Evolutionary conservation across 768 basidiomycete species (phyloP), one percentile per base, ranked within the genome.

Genomic region (Hericium alpestre): DNA sequence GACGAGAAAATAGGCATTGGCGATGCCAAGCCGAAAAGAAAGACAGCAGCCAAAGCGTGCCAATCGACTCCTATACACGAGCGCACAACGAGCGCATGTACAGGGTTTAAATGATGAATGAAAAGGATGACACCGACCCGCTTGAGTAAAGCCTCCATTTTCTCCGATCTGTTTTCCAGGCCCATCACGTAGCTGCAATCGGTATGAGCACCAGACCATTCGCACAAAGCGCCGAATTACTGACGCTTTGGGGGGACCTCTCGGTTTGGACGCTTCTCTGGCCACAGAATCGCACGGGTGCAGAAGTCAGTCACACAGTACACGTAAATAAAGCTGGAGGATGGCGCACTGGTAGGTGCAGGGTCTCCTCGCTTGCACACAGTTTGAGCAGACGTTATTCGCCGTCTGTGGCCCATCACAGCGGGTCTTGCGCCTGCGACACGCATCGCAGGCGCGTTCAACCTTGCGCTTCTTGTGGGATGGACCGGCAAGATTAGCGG

Each of bases 241-340:
- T 63, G 56, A 73, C 68, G 71, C 70, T 59, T 73, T 73, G 15
- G 72, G 72, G 37, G 72, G 72, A 1, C 72, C 72, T 41, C 72
- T 64, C 22, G 71, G 72, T 59, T 71, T 72, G 9, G 72, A 73
- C 13, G 63, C 60, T 59, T 73, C 72, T 40, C 71, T 71, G 57
- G 27, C 32, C 32, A 32, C 32, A 32, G 32, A 7, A 32, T 32
- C 32, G 32, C 32, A 32, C 32, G 32, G 32, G 32, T 32, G 32
- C 32, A 32, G 32, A 32, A 32, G 32, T 32, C 32, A 32, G 32
- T 32, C 32, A 32, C 32, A 32, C 32, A 8, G 32, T 10, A 32
- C 6, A 32, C 32, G 32, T 32, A 32, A 32, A 32, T 32, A 32
- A 32, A 32, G 6, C 32, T 32, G 47, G 25, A 10, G 23, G 11